phyloP scores from a whole-genome alignment of 2,329 filamentous ascomycete species.

The Scleromitrula shiraiana region DNA sequence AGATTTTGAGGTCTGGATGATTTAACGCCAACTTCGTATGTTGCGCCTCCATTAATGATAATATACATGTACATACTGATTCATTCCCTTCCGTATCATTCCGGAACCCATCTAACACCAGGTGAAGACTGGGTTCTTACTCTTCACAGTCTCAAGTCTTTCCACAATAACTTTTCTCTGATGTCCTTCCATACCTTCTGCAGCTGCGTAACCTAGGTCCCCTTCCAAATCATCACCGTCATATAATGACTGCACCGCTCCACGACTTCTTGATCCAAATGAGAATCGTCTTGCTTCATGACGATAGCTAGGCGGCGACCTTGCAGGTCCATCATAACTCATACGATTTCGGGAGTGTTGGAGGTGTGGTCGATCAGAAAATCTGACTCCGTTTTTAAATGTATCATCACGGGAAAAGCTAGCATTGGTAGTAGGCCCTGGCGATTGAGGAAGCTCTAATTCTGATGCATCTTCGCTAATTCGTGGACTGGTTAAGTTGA shows the following conservation, averaged over 20 bases:
- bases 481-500: constrained; percentile 50
- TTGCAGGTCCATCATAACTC: constrained; percentile 29
- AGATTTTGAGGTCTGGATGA: no score
- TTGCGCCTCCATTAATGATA: constrained; percentile 1
- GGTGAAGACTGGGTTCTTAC: constrained; percentile 89
- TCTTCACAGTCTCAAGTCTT: constrained; percentile 90
- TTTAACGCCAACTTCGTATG: constrained; percentile 3
- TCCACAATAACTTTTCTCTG: constrained; percentile 95
- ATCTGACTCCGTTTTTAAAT: constrained; percentile 22
- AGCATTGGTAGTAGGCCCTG: constrained; percentile 13
- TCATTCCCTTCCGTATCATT: constrained; percentile 1
- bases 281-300: constrained; percentile 30
- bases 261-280: constrained; percentile 32
- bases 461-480: constrained; percentile 22
- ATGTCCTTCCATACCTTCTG: constrained; percentile 86
- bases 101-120: constrained; percentile 63
- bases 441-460: constrained; percentile 16
- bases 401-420: constrained; percentile 9
- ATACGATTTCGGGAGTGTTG: constrained; percentile 25
- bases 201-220: constrained; percentile 88
- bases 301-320: constrained; percentile 16
- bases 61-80: constrained; percentile 6
- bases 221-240: constrained; percentile 77
- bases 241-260: constrained; percentile 35
- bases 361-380: constrained; percentile 23